Evolutionary conservation across 345 rosid species (phyloP), one percentile per base, ranked within the genome.

Genomic region (Dipteronia dyeriana): DNA sequence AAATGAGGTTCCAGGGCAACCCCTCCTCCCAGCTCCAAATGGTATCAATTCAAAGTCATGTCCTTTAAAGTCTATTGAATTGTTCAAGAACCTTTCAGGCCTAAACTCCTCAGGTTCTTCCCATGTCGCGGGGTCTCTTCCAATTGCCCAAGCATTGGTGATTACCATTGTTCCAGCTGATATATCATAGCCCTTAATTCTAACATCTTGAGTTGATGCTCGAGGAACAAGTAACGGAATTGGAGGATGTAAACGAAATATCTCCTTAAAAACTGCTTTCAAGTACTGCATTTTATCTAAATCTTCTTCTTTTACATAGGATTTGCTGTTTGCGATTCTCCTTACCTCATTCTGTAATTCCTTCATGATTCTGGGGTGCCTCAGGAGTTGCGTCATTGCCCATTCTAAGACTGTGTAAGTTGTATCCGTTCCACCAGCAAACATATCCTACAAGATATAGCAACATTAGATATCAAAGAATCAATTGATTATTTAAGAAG

Each of bases 241-340:
- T 3, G 89, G 89, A 72, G 89, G 91, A 64, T 82, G 82, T 31
- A 84, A 79, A 66, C 87, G 82, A 41, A 88, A 82, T 34, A 79
- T 54, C 75, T 84, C 91, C 72, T 84, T 86, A 12, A 86, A 25
- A 53, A 86, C 85, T 14, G 88, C 85, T 75, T 71, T 79, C 59
- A 86, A 61, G 80, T 84, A 88, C 10, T 4, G 1, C 82, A 81
- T 71, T 20, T 82, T 61, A 7, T 70, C 61, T 38, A 82, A 23
- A 68, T 87, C 86, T 8, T 76, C 83, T 43, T 83, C 83, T 12
- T 74, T 66, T 10, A 86, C 57, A 22, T 61, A 23, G 14, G 77
- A 3, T 57, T 47, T 83, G 0, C 61, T 62, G 23, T 67, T 78
- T 7, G 39, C 22, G 13, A 81, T 16, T 1, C 43, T 7, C 66